Evolutionary conservation across 108 stramenopile genomes (phyloP).

Genomic region (Pseudonitzschia multiseries): DNA sequence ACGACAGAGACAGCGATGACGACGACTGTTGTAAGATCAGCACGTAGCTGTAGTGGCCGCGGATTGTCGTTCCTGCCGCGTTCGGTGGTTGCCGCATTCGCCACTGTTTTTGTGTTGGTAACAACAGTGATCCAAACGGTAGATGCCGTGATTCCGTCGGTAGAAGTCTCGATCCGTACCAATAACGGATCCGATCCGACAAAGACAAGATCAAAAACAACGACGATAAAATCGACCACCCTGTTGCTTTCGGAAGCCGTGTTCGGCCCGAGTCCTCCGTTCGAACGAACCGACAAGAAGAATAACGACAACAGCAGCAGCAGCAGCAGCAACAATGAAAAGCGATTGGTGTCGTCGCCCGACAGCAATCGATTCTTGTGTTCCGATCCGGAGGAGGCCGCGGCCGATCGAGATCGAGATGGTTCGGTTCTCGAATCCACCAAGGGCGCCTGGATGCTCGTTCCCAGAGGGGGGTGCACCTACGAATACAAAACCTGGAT

Average conservation of each 20-base stretch:
- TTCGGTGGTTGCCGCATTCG: neutral
- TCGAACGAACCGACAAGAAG: neutral
- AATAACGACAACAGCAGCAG: too few relatives aligned
- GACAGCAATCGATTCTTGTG: slow-evolving; percentile 47
- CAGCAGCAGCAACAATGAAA: slow-evolving; percentile 39
- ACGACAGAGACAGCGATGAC: too few relatives aligned
- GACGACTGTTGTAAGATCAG: too few relatives aligned
- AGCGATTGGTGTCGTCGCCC: neutral
- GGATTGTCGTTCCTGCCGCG: neutral
- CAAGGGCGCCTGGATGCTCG: slow-evolving; percentile 41
- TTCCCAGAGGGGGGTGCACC: slow-evolving; percentile 71
- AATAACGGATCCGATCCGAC: neutral
- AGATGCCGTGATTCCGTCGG: slow-evolving; percentile 15
- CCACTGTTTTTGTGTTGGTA: neutral
- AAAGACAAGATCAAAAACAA: too few relatives aligned
- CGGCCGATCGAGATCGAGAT: slow-evolving; percentile 18
- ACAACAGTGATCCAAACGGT: neutral
- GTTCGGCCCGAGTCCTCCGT: slow-evolving; percentile 45
- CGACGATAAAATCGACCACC: too few relatives aligned
- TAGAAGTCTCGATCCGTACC: neutral
- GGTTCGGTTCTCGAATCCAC: slow-evolving; percentile 13
- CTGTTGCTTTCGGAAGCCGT: slow-evolving; percentile 74
- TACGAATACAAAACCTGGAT: slow-evolving; percentile 68
- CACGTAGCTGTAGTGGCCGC: too few relatives aligned
- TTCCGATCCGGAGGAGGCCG: slow-evolving; percentile 25